Evolutionary conservation across 371 early-diverging fungal genomes (phyloP).

Genomic region (Apophysomyces ossiformis): DNA sequence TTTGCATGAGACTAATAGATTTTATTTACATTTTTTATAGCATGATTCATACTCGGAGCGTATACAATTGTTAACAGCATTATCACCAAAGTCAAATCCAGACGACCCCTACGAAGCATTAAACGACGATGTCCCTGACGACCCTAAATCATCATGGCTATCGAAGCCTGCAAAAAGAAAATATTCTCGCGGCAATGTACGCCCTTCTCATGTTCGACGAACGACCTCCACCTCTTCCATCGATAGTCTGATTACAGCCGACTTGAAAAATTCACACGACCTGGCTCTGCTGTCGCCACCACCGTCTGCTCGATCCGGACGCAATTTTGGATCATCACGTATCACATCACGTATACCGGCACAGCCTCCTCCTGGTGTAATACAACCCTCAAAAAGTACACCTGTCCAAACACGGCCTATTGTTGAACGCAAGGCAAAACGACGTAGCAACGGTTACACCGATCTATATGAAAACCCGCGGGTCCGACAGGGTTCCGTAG

Average conservation of each 20-base stretch:
- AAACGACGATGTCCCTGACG: slow-evolving; percentile 16
- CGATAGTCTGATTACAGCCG: slow-evolving; percentile 5
- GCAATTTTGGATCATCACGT: neutral
- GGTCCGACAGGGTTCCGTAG: slow-evolving; percentile 7
- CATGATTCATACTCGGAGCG: slow-evolving; percentile 37
- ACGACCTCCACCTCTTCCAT: slow-evolving; percentile 11
- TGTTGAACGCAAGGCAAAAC: slow-evolving; percentile 4
- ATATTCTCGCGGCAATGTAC: slow-evolving; percentile 19
- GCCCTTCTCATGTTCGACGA: slow-evolving; percentile 2
- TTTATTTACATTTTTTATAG: slow-evolving; percentile 15
- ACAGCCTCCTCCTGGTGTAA: slow-evolving; percentile 9
- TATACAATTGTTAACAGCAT: slow-evolving; percentile 26
- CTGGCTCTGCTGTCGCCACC: slow-evolving; percentile 3
- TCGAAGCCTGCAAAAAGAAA: slow-evolving; percentile 32
- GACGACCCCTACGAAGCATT: slow-evolving; percentile 29
- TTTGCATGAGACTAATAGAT: slow-evolving; percentile 8
- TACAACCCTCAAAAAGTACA: slow-evolving; percentile 13
- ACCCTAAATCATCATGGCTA: slow-evolving; percentile 18
- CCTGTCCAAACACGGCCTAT: neutral
- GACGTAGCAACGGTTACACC: slow-evolving; percentile 18
- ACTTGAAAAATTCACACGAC: slow-evolving; percentile 7
- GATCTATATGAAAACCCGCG: slow-evolving; percentile 15
- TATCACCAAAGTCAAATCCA: slow-evolving; percentile 33
- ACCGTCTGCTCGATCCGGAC: slow-evolving; percentile 11
- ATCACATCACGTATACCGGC: neutral